Evolutionary conservation across 345 rosid genomes (phyloP), one percentile per base, ranked within the genome.

Genomic region (Psidium guajava): DNA sequence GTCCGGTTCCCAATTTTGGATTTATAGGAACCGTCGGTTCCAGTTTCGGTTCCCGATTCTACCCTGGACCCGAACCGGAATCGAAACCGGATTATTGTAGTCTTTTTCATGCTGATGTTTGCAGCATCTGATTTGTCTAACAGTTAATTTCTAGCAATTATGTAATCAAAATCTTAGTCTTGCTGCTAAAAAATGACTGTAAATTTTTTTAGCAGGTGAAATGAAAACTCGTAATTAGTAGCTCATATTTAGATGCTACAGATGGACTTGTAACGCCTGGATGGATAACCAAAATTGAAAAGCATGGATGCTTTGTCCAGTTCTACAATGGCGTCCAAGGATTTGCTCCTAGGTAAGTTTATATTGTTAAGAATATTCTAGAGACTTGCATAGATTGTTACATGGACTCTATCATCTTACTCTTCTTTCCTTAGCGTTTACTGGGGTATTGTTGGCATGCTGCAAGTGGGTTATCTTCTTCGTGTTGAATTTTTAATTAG

Each of bases 261-360:
- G 94, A 92, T 82, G 98, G 98, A 53, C 86, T 96, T 42, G 87
- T 93, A 87, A 93, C 96, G 9, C 99, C 95, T 92, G 99, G 99
- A 83, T 97, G 99, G 99, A 95, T 97, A 88, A 92, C 96, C 58
- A 97, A 95, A 92, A 96, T 93, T 87, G 99, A 96, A 90, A 93
- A 95, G 81, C 95, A 94, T 89, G 99, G 99, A 82, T 97, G 98
- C 93, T 95, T 95, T 82, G 95, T 96, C 86, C 96, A 95, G 84
- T 97, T 97, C 85, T 97, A 96, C 89, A 97, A 93, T 92, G 98
- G 98, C 87, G 98, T 97, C 89, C 99, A 96, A 87, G 99, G 98
- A 88, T 95, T 97, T 91, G 95, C 92, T 88, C 92, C 98, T 85
- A 92, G 99, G 99, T 87, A 80, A 9, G 4, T 4, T 69, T 69